Percentiles rank a stretch among this genome's conserved stretches.
Conservation (phyloP, 805 yeast species). For the Kodamaea leandrae region DNA sequence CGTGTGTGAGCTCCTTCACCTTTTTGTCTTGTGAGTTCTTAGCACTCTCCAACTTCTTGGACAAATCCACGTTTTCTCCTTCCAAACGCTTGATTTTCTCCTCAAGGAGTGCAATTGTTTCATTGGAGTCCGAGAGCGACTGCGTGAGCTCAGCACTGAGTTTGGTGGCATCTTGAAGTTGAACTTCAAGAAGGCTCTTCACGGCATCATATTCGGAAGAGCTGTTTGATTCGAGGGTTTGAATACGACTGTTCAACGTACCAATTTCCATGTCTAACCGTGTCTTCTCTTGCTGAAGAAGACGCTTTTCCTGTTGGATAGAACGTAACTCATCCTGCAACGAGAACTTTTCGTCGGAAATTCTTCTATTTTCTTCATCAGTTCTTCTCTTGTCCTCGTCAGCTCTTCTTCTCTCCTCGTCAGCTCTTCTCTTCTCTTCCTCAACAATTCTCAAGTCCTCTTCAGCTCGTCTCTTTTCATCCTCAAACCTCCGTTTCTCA, state of each 20-base stretch:
- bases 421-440: conserved; percentile 21
- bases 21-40: conserved; percentile 29
- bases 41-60: conserved; percentile 24
- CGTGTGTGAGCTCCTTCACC: conserved; percentile 26
- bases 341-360: not conserved
- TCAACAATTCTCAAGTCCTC: not conserved
- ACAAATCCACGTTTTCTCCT: conserved; percentile 26
- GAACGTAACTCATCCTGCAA: too few relatives aligned
- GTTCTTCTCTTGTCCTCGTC: conserved; percentile 20
- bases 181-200: conserved; percentile 29
- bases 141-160: conserved; percentile 23
- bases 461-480: not conserved
- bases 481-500: conserved; percentile 3
- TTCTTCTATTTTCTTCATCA: not conserved
- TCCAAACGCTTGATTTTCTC: conserved; percentile 18
- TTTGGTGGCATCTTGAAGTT: conserved; percentile 31
- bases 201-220: conserved; percentile 15
- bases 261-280: not conserved
- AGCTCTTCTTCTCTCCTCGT: not conserved
- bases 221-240: conserved; percentile 15
- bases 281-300: not conserved
- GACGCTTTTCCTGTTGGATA: too few relatives aligned
- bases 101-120: conserved; percentile 20
- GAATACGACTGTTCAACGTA: conserved; percentile 1
- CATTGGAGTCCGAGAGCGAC: conserved; percentile 17